Evolutionary conservation across 2,329 filamentous ascomycete species (phyloP), one percentile per base, ranked within the genome.

Genomic region (Fusarium sp.): DNA sequence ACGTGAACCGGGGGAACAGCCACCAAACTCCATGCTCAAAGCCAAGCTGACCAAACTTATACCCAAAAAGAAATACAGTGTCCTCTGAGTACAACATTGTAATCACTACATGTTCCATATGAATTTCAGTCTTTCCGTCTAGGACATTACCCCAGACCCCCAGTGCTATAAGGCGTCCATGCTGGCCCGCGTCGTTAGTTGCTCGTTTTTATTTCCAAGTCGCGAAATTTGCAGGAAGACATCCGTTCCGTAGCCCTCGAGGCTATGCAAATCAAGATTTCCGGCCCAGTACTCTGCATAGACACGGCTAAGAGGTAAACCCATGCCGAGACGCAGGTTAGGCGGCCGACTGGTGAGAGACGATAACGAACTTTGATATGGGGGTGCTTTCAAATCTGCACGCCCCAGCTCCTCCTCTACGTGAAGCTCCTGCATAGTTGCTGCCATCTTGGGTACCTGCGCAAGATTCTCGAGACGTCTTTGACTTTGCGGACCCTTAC

Each of bases 231-330:
- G 95, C 71, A 99, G 83, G 79, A 99, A 99, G 1, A 93, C 95
- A 84, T 99, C 96, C 12, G 97, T 94, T 20, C 96, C 96, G 80
- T 98, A 98, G 2, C 96, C 97, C 79, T 98, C 95, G 13, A 99
- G 85, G 78, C 93, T 98, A 80, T 98, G 95, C 65, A 98, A 82
- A 78, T 97, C 93, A 14, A 99, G 85, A 77, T 90, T 96, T 30
- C 96, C 96, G 6, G 96, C 96, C 96, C 96, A 99, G 82, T 98
- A 98, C 82, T 98, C 95, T 33, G 95, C 95, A 82, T 98, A 99
- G 6, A 98, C 93, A 70, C 94, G 90, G 78, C 95, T 97, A 83
- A 99, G 91, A 1, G 96, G 96, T 57, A 99, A 83, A 3, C 96
- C 96, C 88, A 99, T 97, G 8, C 96, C 96, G 4, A 99, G 87